These are phyloP conservation scores for Cercospora citrullina DNA, from an alignment of 2,329 filamentous ascomycete species.

Conservation along the genomic window DNA sequence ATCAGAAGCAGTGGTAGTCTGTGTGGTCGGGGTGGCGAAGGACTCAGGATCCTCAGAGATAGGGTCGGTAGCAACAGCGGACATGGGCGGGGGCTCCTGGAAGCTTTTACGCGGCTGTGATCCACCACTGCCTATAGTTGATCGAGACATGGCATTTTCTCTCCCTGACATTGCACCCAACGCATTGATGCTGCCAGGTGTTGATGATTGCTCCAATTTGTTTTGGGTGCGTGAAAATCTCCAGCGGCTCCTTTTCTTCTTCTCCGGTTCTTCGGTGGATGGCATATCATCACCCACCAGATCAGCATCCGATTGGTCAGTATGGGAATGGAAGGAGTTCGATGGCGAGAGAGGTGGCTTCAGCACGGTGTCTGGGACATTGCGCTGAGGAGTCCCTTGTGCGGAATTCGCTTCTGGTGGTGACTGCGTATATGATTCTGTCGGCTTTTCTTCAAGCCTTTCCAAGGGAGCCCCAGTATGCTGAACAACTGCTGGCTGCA, in stretches of 20 bases:
- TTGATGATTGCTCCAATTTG: constrained; percentile 32
- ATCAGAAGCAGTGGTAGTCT: constrained; percentile 31
- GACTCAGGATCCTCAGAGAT: constrained; percentile 20
- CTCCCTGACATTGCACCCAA: constrained; percentile 34
- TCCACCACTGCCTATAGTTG: constrained; percentile 36
- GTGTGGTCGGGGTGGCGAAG: constrained; percentile 18
- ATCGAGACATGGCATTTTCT: constrained; percentile 36
- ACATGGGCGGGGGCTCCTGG: constrained; percentile 32
- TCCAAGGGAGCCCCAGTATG: constrained; percentile 1
- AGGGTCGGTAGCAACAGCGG: constrained; percentile 26
- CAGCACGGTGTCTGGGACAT: constrained; percentile 59
- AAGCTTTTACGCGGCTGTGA: constrained; percentile 34
- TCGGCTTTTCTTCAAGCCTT: constrained; percentile 1
- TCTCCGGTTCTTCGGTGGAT: constrained; percentile 42
- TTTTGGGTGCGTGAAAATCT: constrained; percentile 57
- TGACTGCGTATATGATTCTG: constrained; percentile 47
- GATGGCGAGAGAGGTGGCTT: constrained; percentile 72
- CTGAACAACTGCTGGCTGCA: constrained; percentile 21
- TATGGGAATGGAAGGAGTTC: constrained; percentile 73
- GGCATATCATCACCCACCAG: constrained; percentile 62
- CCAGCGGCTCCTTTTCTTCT: constrained; percentile 73
- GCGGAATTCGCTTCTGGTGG: constrained; percentile 29
- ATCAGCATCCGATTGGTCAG: constrained; percentile 80
- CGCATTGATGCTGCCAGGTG: constrained; percentile 30
- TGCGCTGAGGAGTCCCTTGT: constrained; percentile 64